Conservation (phyloP, 2,329 filamentous ascomycete species). For the Fusarium succisae region DNA sequence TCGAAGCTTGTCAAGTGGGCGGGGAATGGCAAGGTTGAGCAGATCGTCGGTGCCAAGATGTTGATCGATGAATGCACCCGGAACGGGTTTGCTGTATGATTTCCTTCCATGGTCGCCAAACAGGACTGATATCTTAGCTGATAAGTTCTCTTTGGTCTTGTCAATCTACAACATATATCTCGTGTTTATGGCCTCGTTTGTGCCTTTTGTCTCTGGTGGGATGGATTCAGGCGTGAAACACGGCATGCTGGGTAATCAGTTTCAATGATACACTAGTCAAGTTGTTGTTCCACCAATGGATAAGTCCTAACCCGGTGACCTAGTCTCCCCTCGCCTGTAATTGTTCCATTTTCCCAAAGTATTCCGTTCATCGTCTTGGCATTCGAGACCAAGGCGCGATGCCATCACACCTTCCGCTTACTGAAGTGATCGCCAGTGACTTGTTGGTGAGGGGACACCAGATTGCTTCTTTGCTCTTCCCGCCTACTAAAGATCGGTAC, state of each 20-base stretch:
- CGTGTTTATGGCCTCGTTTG: not conserved
- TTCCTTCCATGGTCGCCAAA: no score
- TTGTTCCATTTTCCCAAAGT: not conserved
- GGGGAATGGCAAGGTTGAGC: constrained; percentile 1
- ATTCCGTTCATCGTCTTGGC: not conserved
- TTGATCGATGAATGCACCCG: constrained; percentile 7
- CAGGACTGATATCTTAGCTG: accelerated
- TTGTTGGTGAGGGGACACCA: not conserved
- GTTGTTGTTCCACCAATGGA: constrained; percentile 5
- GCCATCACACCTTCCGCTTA: not conserved
- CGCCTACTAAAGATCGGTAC: no score
- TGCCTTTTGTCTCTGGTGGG: not conserved
- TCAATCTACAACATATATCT: not conserved
- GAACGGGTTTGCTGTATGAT: constrained; percentile 3
- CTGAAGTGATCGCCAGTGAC: not conserved
- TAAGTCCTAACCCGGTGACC: not conserved
- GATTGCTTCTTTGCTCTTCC: not conserved
- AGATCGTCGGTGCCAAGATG: not conserved
- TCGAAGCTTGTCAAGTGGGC: constrained; percentile 21
- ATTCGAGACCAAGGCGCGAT: not conserved
- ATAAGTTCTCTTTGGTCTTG: not conserved
- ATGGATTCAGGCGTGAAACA: not conserved
- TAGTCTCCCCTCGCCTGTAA: not conserved
- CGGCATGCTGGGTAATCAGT: not conserved
- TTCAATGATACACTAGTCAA: not conserved